These are phyloP conservation scores for Mallotus japonicus DNA, from an alignment of 441 rosid genomes.

Conservation along the genomic window DNA sequence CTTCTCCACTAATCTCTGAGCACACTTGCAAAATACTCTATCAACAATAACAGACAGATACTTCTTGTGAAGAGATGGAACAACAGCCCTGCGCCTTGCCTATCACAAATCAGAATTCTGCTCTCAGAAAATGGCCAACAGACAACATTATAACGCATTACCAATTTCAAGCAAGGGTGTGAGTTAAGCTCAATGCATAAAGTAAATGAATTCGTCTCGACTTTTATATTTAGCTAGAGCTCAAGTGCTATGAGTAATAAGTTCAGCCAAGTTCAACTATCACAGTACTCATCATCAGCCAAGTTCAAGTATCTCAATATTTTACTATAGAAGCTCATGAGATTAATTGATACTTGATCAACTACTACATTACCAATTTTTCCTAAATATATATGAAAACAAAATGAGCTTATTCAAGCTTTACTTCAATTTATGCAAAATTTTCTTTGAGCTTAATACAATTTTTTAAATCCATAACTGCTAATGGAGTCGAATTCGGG, in stretches of 20 bases:
- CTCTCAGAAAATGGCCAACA: conserved; percentile 7
- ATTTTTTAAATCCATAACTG: no score
- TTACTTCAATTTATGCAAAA: neutral
- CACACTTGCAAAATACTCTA: conserved; percentile 78
- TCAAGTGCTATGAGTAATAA: no score
- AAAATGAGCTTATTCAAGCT: no score
- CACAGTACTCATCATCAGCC: no score
- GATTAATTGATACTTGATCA: no score
- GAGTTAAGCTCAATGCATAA: no score
- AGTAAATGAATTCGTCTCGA: no score
- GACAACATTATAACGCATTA: neutral
- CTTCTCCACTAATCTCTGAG: conserved; percentile 86
- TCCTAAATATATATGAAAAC: no score
- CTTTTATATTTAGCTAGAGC: no score
- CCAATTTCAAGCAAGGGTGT: neutral
- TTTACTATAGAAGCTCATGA: no score
- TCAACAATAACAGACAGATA: conserved; percentile 83
- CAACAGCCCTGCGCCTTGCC: conserved; percentile 91
- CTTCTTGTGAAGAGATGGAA: conserved; percentile 82
- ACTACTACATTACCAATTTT: no score
- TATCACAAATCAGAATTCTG: conserved; percentile 26
- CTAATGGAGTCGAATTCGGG: no score
- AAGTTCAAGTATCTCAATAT: neutral
- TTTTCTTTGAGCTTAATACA: neutral
- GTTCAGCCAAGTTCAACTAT: neutral